A percentile compares a stretch with the other conserved stretches of the same genome.
These are phyloP conservation scores for Diaporthe velutina DNA, from an alignment of 2,329 filamentous ascomycete species.

Conservation along the genomic window DNA sequence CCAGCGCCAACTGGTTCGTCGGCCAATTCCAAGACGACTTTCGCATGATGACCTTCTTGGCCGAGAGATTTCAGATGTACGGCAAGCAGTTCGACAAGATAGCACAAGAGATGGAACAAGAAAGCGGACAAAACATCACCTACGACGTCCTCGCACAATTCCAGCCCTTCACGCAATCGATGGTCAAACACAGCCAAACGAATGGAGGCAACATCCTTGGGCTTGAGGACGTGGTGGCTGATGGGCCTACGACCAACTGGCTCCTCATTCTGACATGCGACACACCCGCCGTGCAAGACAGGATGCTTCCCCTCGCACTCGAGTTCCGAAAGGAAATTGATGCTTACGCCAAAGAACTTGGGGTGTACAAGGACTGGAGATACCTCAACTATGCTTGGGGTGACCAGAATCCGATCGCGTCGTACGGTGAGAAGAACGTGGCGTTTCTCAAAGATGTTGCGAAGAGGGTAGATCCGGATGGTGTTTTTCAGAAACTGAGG, in stretches of 20 bases:
- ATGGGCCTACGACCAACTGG: conserved; percentile 19
- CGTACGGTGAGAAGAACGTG: conserved; percentile 31
- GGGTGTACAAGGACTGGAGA: conserved; percentile 19
- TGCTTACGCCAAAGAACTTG: not conserved
- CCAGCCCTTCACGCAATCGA: conserved; percentile 20
- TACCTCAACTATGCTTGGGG: conserved; percentile 38
- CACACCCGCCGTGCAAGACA: not conserved
- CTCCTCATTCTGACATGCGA: conserved; percentile 3
- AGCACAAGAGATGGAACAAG: not conserved
- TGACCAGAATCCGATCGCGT: conserved; percentile 33
- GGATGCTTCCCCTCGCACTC: not conserved
- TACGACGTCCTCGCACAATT: conserved; percentile 12
- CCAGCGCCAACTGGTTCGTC: conserved; percentile 9
- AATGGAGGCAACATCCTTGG: conserved; percentile 51
- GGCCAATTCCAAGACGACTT: conserved; percentile 9
- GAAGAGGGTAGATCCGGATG: conserved; percentile 1
- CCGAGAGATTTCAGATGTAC: not conserved
- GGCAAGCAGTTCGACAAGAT: conserved; percentile 9
- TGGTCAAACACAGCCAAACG: conserved; percentile 37
- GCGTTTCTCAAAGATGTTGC: conserved; percentile 16
- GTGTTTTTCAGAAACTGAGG: conserved; percentile 10
- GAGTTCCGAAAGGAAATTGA: not conserved
- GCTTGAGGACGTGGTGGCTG: conserved; percentile 45
- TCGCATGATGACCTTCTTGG: not conserved
- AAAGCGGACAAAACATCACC: not conserved